Evolutionary conservation across 352 stramenopile species (phyloP).

Genomic region (Globisporangium recalcitrans): DNA sequence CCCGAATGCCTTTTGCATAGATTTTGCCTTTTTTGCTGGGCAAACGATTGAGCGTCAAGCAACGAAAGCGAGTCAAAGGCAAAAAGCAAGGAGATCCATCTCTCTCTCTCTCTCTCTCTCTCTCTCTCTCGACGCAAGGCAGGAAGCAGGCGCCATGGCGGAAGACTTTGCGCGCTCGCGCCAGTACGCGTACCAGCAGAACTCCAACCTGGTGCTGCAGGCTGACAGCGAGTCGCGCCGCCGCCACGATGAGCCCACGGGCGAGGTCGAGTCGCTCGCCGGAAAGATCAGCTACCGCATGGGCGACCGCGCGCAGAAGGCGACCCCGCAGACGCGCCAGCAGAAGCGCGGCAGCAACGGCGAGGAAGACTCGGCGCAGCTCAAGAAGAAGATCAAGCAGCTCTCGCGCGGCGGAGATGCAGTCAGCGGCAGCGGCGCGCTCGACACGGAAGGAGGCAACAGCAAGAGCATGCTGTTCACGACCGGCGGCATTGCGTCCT

Average conservation of each 20-base stretch:
- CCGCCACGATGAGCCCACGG: constrained; percentile 75
- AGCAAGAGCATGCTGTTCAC: constrained; percentile 43
- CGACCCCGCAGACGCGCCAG: constrained; percentile 35
- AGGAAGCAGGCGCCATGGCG: constrained; percentile 54
- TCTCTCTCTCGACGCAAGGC: too few relatives aligned
- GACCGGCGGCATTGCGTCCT: constrained; percentile 37
- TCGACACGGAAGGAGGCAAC: constrained; percentile 10
- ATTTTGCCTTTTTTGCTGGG: too few relatives aligned
- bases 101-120: too few relatives aligned
- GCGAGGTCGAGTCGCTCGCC: constrained; percentile 82
- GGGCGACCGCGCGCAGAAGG: constrained; percentile 78
- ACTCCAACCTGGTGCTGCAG: constrained; percentile 94
- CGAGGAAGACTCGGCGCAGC: constrained; percentile 35
- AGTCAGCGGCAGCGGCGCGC: not conserved
- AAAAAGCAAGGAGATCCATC: too few relatives aligned
- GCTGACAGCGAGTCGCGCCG: constrained; percentile 84
- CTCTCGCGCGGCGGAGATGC: constrained; percentile 23
- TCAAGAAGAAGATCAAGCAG: constrained; percentile 72
- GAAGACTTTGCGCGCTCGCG: constrained; percentile 86
- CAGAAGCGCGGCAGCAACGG: constrained; percentile 30
- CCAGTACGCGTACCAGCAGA: constrained; percentile 91
- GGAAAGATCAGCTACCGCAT: constrained; percentile 78
- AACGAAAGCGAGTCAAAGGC: too few relatives aligned
- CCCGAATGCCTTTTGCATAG: too few relatives aligned
- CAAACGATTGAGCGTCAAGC: too few relatives aligned